Conservation (phyloP, 257 asterid genomes). For the Fraxinus americana region DNA sequence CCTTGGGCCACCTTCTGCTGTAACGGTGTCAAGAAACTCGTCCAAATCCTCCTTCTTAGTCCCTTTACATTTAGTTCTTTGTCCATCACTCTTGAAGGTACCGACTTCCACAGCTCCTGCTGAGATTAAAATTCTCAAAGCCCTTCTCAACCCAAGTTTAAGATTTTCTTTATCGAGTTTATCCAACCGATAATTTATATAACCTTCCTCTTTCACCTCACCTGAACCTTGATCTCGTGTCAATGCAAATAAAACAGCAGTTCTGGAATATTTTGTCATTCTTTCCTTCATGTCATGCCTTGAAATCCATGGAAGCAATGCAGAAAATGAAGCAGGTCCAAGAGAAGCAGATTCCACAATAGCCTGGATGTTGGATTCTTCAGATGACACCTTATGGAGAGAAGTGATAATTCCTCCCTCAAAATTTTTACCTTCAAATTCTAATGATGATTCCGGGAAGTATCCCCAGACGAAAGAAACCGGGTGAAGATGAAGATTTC, state of each 20-base stretch:
- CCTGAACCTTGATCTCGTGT: constrained; percentile 70
- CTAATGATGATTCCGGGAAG: constrained; percentile 61
- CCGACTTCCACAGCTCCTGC: constrained; percentile 98
- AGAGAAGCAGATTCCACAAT: constrained; percentile 63
- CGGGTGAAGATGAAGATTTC: constrained; percentile 87
- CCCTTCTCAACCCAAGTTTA: constrained; percentile 60
- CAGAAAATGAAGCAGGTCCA: constrained; percentile 71
- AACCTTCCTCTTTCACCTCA: constrained; percentile 55
- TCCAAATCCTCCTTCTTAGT: constrained; percentile 53
- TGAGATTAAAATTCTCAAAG: constrained; percentile 65
- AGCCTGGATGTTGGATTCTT: constrained; percentile 43
- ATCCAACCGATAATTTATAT: constrained; percentile 40
- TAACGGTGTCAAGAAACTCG: constrained; percentile 64
- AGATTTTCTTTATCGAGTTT: constrained; percentile 61
- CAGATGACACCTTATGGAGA: constrained; percentile 60
- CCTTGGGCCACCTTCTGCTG: constrained; percentile 58
- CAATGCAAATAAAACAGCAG: constrained; percentile 62
- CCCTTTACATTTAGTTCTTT: constrained; percentile 55
- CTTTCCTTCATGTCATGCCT: constrained; percentile 56
- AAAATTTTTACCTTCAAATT: constrained; percentile 54
- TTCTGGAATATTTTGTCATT: constrained; percentile 65
- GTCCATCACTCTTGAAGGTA: constrained; percentile 81
- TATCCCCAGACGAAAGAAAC: constrained; percentile 80
- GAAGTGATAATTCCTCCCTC: constrained; percentile 89
- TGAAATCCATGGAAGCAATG: constrained; percentile 69